These are phyloP conservation scores for Thymus quinquecostatus DNA, from an alignment of 257 asterid genomes.

Conservation along the genomic window DNA sequence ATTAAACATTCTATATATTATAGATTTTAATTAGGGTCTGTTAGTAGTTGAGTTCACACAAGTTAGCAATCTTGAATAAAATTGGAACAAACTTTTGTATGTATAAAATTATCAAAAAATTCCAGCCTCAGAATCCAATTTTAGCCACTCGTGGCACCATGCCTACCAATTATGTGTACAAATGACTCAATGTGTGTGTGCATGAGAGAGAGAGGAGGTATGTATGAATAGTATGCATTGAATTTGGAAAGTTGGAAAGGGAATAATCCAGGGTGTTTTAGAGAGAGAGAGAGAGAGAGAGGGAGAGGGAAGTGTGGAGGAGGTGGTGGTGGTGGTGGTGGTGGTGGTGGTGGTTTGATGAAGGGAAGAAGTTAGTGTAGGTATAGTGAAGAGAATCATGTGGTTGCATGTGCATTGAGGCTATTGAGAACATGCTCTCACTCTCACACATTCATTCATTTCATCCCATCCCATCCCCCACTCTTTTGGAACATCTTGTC, in stretches of 20 bases:
- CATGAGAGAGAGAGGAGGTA: slow-evolving; percentile 17
- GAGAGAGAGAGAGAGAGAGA: slow-evolving; percentile 12
- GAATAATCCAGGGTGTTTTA: slow-evolving; percentile 77
- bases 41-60: too few species aligned
- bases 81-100: not conserved
- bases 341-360: slow-evolving; percentile 21
- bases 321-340: slow-evolving; percentile 16
- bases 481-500: slow-evolving; percentile 37
- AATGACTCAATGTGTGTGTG: not conserved
- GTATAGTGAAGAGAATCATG: slow-evolving; percentile 50
- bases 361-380: slow-evolving; percentile 19
- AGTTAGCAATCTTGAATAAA: not conserved
- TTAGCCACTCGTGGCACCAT: slow-evolving; percentile 21
- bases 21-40: too few species aligned
- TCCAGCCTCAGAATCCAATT: slow-evolving; percentile 10
- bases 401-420: slow-evolving; percentile 68
- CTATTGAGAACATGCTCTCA: slow-evolving; percentile 35
- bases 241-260: slow-evolving; percentile 61
- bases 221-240: slow-evolving; percentile 47
- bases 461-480: slow-evolving; percentile 37
- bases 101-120: not conserved
- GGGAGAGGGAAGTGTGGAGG: slow-evolving; percentile 30
- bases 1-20: too few species aligned
- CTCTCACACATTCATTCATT: not conserved
- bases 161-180: slow-evolving; percentile 5